phyloP scores from a whole-genome alignment of 805 yeast species.

The Candida corydali region DNA sequence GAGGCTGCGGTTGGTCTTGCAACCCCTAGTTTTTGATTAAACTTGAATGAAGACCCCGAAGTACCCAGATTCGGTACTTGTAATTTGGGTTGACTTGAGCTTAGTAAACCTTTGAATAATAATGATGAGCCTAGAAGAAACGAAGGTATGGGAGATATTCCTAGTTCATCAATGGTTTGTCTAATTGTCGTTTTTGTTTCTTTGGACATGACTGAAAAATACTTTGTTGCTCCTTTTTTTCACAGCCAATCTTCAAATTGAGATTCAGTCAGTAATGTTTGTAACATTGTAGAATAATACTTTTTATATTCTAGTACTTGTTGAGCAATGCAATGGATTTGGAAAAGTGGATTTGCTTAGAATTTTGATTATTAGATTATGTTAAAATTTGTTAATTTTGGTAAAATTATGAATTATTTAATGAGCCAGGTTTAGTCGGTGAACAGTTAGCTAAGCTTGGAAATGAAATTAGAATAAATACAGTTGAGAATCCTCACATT shows the following conservation, averaged over 20 bases:
- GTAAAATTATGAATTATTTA: too few species aligned
- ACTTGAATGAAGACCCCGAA: constrained; percentile 6
- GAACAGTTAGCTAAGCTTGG: too few species aligned
- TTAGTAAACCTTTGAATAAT: constrained; percentile 5
- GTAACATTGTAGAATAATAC: too few species aligned
- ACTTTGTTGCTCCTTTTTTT: constrained; percentile 1
- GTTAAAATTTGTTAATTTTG: too few species aligned
- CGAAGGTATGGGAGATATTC: constrained; percentile 11
- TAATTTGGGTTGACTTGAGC: neutral
- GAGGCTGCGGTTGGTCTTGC: constrained; percentile 35
- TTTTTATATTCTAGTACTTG: too few species aligned
- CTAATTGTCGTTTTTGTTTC: neutral
- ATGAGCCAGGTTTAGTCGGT: too few species aligned
- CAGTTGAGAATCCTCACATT: too few species aligned
- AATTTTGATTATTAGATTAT: too few species aligned
- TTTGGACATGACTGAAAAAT: neutral
- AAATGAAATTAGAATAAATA: too few species aligned
- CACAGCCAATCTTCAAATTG: neutral
- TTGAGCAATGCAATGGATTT: too few species aligned
- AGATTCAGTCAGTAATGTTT: too few species aligned
- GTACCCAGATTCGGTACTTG: constrained; percentile 1
- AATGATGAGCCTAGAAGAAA: constrained; percentile 7
- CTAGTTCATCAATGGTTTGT: constrained; percentile 5
- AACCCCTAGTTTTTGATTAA: constrained; percentile 3
- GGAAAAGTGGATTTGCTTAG: too few species aligned